These are phyloP conservation scores for Puccinia coronata DNA, from an alignment of 1,284 basidiomycete genomes.

Conservation along the genomic window DNA sequence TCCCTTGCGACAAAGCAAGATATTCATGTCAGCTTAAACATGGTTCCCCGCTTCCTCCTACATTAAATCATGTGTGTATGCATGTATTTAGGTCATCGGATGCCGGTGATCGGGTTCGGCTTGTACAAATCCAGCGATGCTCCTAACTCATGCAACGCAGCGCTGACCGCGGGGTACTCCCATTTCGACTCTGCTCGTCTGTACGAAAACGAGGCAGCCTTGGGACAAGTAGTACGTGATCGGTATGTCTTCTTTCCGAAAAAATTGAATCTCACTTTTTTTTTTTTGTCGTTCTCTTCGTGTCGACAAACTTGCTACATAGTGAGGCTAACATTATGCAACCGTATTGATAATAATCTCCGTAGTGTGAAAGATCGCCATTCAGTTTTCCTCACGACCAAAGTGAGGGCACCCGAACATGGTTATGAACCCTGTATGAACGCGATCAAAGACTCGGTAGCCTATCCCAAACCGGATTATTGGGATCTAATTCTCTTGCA, in stretches of 20 bases:
- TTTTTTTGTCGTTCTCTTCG: slow-evolving; percentile 55
- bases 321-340: too few relatives aligned
- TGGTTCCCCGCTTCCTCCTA: too few relatives aligned
- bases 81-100: slow-evolving; percentile 56
- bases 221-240: slow-evolving; percentile 65
- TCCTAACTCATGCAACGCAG: slow-evolving; percentile 72
- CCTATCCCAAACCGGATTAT: slow-evolving; percentile 60
- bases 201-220: slow-evolving; percentile 72
- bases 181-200: slow-evolving; percentile 64
- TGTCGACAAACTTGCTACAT: too few relatives aligned
- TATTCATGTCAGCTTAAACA: too few relatives aligned
- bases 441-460: slow-evolving; percentile 53
- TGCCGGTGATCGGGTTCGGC: slow-evolving; percentile 79
- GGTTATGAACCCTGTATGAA: slow-evolving; percentile 50
- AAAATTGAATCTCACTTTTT: slow-evolving; percentile 3
- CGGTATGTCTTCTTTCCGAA: neutral
- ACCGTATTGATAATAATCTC: neutral
- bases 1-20: too few relatives aligned
- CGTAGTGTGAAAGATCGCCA: slow-evolving; percentile 57
- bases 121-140: slow-evolving; percentile 73
- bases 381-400: slow-evolving; percentile 67
- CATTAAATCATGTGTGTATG: too few relatives aligned
- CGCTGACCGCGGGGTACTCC: slow-evolving; percentile 66
- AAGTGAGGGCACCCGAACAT: slow-evolving; percentile 54
- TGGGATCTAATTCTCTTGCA: slow-evolving; percentile 78